Evolutionary conservation across 495 filamentous ascomycete species (phyloP), one percentile per base, ranked within the genome.

Genomic region (Penicillium herquei): DNA sequence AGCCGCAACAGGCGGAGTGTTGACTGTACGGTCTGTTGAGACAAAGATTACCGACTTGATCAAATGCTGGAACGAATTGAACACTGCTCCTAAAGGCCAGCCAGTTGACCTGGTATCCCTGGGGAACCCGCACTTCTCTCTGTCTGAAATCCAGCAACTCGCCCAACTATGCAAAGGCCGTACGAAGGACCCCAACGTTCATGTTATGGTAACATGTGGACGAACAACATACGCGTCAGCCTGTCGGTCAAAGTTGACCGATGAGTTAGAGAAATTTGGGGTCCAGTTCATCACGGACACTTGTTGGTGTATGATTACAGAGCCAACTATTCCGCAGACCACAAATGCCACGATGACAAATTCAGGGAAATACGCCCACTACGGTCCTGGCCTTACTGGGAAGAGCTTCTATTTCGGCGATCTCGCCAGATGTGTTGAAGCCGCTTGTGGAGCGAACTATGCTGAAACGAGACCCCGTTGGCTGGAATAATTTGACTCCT

Each of bases 71-170:
- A 1, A 43, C 3, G 21, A 33, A 3, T 56, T 71, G 7, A 71
- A 62, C 46, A 56, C 34, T 7, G 18, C n/a, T 51, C 56, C 1
- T 17, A n/a, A 9, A 31, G 54, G 11, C 30, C 14, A 9, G n/a
- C 2, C 49, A 58, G 6, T 71, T 14, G 64, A 60, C 30, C 51
- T 73, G 9, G 53, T 73, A 3, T 73, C 70, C 3, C 60, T 73
- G 3, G 70, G 70, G 5, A 73, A 70, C 31, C 70, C 70, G 7
- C 68, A 73, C 43, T 69, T 73, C 37, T 57, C 70, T 7, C 42
- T 60, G 0, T 52, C 61, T 13, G 69, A 72, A 34, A 59, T 67
- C 13, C 12, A 11, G 18, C 56, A 40, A 0, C 52, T 67, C 6
- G 47, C 42, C 2, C 12, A 40, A 0, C 57, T 68, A 7, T 63